Evolutionary conservation across 202 grass and related monocot species (phyloP).

Genomic region (Musa balbisiana): DNA sequence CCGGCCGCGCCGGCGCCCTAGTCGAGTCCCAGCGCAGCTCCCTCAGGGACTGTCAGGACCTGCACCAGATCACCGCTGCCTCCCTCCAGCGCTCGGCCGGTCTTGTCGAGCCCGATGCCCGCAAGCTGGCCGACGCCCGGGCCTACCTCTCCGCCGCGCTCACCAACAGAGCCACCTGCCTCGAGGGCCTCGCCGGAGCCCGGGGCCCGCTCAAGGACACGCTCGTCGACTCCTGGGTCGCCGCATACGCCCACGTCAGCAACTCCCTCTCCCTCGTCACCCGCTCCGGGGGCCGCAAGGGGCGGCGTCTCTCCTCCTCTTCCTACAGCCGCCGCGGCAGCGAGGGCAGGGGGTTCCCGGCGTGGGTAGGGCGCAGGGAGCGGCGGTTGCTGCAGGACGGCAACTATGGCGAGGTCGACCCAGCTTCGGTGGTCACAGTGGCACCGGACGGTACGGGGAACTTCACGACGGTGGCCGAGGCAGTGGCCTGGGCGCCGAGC

Average conservation of each 20-base stretch:
- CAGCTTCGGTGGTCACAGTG: conserved; percentile 44
- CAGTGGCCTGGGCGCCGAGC: conserved; percentile 60
- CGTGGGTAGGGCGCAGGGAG: conserved; percentile 14
- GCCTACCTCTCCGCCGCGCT: conserved; percentile 67
- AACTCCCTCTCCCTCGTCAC: conserved; percentile 77
- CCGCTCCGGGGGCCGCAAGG: neutral
- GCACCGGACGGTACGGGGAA: conserved; percentile 52
- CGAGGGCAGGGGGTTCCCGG: conserved; percentile 8
- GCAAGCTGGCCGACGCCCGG: conserved; percentile 38
- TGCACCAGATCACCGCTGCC: conserved; percentile 39
- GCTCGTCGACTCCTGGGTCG: conserved; percentile 38
- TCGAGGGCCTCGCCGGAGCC: conserved; percentile 57
- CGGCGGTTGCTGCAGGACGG: conserved; percentile 1
- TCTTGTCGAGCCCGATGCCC: conserved; percentile 23
- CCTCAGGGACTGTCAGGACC: conserved; percentile 65
- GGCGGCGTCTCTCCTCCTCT: conserved; percentile 4
- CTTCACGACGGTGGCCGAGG: conserved; percentile 64
- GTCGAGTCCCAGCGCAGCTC: conserved; percentile 45
- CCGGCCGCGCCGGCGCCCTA: conserved; percentile 26
- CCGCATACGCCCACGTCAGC: conserved; percentile 62
- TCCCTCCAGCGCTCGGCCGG: conserved; percentile 41
- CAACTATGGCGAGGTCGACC: neutral
- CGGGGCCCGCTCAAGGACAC: conserved; percentile 23
- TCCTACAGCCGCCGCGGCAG: too few relatives aligned
- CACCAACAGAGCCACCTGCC: conserved; percentile 81